These are phyloP conservation scores for Ceratobasidium sp. DNA, from an alignment of 1,284 basidiomycete genomes.

Conservation along the genomic window DNA sequence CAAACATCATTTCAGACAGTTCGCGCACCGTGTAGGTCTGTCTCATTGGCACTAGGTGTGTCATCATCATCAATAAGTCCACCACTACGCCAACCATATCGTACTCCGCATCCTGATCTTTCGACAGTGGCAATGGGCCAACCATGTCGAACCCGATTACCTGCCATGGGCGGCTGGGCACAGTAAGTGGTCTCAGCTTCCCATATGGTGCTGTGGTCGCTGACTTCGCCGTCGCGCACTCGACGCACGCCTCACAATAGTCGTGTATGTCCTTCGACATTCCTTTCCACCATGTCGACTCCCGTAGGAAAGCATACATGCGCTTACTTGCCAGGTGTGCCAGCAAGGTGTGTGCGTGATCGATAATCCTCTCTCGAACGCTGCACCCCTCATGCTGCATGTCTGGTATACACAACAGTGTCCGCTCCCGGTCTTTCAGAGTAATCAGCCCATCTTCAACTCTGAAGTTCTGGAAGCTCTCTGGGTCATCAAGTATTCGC, in stretches of 20 bases:
- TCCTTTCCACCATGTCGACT: conserved; percentile 49
- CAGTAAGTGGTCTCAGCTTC: conserved; percentile 53
- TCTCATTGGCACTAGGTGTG: conserved; percentile 55
- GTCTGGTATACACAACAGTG: conserved; percentile 56
- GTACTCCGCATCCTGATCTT: conserved; percentile 53
- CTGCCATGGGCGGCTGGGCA: conserved; percentile 57
- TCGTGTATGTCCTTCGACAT: conserved; percentile 45
- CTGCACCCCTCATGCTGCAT: conserved; percentile 22
- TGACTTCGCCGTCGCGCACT: conserved; percentile 42
- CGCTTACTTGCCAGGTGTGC: conserved; percentile 48
- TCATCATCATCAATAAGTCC: conserved; percentile 55
- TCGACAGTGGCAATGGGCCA: conserved; percentile 56
- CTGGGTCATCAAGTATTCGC: conserved; percentile 50
- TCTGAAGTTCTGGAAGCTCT: conserved; percentile 51
- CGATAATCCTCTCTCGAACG: conserved; percentile 35
- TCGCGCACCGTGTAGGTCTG: conserved; percentile 55
- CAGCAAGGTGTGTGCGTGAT: conserved; percentile 17
- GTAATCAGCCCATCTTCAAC: conserved; percentile 51
- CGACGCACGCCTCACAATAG: conserved; percentile 44
- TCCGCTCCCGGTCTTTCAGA: conserved; percentile 46
- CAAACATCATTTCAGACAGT: conserved; percentile 59
- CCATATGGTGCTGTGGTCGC: conserved; percentile 51
- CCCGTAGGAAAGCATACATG: conserved; percentile 44
- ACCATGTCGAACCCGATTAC: conserved; percentile 61
- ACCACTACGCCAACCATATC: conserved; percentile 58